Evolutionary conservation across 2,329 filamentous ascomycete genomes (phyloP).

Genomic region (Leptographium galeiforme): DNA sequence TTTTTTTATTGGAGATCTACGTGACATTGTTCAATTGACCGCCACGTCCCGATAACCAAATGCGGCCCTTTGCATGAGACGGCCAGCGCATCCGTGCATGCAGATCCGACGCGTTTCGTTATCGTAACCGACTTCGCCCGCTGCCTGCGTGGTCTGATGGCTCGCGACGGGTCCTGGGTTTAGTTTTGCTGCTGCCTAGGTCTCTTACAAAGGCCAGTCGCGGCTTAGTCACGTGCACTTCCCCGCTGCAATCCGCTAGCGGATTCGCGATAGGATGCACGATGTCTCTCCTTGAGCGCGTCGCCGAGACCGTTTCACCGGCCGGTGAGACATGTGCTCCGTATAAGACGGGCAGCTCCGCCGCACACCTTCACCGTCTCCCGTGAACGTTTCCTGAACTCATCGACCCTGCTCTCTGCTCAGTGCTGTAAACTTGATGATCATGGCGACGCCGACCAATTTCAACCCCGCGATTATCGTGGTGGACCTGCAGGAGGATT

Average conservation of each 20-base stretch:
- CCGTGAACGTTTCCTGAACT: too few species aligned
- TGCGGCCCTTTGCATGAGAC: not conserved
- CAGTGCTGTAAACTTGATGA: not conserved
- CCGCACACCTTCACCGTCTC: too few species aligned
- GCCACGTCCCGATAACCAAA: not conserved
- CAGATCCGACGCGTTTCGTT: not conserved
- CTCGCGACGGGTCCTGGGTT: not conserved
- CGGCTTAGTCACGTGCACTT: too few species aligned
- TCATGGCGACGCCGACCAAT: not conserved
- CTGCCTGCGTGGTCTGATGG: not conserved
- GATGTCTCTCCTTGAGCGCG: too few species aligned
- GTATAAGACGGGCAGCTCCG: too few species aligned
- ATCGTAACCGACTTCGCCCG: not conserved
- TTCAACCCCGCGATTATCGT: constrained; percentile 49
- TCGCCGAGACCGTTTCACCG: too few species aligned
- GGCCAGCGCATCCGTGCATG: not conserved
- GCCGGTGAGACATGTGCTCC: too few species aligned
- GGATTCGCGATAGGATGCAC: too few species aligned
- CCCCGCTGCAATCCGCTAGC: not conserved
- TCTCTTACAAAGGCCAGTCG: too few species aligned
- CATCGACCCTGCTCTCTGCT: too few species aligned
- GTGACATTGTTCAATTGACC: not conserved
- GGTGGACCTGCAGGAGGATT: constrained; percentile 89
- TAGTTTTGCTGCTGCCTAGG: not conserved
- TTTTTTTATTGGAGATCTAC: not conserved